These are phyloP conservation scores for Biscogniauxia mediterranea DNA, from an alignment of 2,329 filamentous ascomycete genomes.

Conservation along the genomic window DNA sequence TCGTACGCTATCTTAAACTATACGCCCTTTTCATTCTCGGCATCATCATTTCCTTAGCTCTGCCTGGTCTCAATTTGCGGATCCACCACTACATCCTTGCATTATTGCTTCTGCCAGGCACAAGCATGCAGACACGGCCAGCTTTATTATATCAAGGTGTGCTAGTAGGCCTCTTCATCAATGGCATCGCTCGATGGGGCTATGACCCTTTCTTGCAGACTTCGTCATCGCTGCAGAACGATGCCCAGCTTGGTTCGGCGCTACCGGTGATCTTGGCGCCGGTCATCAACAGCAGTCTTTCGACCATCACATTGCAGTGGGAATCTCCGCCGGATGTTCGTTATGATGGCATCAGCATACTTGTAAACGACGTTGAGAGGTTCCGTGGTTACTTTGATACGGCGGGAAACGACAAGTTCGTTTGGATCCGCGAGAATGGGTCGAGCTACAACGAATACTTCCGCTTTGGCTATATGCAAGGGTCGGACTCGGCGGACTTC, in stretches of 20 bases:
- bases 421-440: slow-evolving; percentile 54
- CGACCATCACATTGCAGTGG: slow-evolving; percentile 65
- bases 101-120: slow-evolving; percentile 82
- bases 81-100: slow-evolving; percentile 93
- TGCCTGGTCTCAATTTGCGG: slow-evolving; percentile 77
- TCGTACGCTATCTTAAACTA: slow-evolving; percentile 73
- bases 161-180: slow-evolving; percentile 87
- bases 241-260: slow-evolving; percentile 60
- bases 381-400: slow-evolving; percentile 70
- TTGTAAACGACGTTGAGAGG: slow-evolving; percentile 84
- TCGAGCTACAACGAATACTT: slow-evolving; percentile 66
- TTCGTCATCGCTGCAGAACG: slow-evolving; percentile 66
- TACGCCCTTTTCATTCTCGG: slow-evolving; percentile 66
- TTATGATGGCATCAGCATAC: slow-evolving; percentile 74
- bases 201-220: slow-evolving; percentile 90
- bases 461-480: slow-evolving; percentile 71
- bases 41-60: slow-evolving; percentile 67
- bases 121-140: slow-evolving; percentile 81
- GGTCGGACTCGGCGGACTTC: slow-evolving; percentile 65
- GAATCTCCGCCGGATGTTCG: slow-evolving; percentile 43
- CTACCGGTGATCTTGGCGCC: slow-evolving; percentile 55
- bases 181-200: slow-evolving; percentile 90
- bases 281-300: slow-evolving; percentile 48
- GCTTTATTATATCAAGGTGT: slow-evolving; percentile 86
- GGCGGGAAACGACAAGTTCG: slow-evolving; percentile 49